Evolutionary conservation across 2,329 filamentous ascomycete species (phyloP).

Genomic region (Epichloe aotearoae): DNA sequence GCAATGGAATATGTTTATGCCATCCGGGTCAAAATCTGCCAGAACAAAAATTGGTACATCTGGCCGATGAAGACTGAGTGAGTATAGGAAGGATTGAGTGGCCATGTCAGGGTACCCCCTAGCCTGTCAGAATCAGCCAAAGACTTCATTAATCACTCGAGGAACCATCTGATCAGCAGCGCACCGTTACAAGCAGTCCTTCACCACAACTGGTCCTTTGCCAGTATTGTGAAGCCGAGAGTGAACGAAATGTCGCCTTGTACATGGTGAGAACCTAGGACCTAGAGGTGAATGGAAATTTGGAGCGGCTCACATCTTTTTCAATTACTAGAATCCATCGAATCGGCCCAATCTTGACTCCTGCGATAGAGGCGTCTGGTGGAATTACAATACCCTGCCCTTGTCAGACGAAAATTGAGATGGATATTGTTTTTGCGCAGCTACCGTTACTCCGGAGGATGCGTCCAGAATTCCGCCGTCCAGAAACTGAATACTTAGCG

Average conservation of each 20-base stretch:
- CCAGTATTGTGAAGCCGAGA: constrained; percentile 46
- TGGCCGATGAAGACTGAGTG: constrained; percentile 33
- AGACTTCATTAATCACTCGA: neutral
- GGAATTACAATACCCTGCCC: constrained; percentile 49
- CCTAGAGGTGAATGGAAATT: neutral
- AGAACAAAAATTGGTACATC: constrained; percentile 47
- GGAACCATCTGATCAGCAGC: neutral
- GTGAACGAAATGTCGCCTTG: constrained; percentile 61
- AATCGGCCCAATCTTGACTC: constrained; percentile 33
- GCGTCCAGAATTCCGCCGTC: constrained; percentile 28
- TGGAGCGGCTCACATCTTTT: constrained; percentile 47
- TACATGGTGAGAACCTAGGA: neutral
- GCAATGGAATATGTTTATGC: constrained; percentile 59
- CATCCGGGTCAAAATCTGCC: constrained; percentile 66
- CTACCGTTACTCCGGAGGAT: constrained; percentile 17
- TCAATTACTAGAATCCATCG: constrained; percentile 64
- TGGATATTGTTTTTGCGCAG: neutral
- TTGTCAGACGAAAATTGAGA: constrained; percentile 6
- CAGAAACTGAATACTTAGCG: constrained; percentile 31
- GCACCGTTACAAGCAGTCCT: constrained; percentile 59
- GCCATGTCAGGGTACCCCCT: constrained; percentile 70
- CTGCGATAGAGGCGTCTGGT: constrained; percentile 31
- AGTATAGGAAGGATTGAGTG: constrained; percentile 50
- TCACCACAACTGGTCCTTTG: constrained; percentile 29
- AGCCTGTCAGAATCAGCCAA: constrained; percentile 34